Evolutionary conservation across 257 asterid genomes (phyloP).

Genomic region (Oldenlandia corymbosa): DNA sequence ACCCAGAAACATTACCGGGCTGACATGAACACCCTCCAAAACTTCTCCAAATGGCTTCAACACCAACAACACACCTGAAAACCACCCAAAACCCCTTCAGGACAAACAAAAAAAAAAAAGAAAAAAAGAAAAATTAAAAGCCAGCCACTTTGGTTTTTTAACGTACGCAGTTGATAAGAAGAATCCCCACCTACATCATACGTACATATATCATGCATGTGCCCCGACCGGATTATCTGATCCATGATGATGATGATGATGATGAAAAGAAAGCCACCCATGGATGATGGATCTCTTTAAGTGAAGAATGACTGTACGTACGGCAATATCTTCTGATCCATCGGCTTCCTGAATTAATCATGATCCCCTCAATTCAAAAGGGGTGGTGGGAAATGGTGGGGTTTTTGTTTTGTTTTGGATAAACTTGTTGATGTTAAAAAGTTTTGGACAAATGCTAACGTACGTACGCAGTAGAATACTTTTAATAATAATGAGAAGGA

Average conservation of each 20-base stretch:
- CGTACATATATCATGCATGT: background rate
- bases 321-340: too few relatives aligned
- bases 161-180: too few relatives aligned
- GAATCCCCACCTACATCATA: background rate
- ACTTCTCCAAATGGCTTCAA: constrained; percentile 61
- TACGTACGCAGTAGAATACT: too few relatives aligned
- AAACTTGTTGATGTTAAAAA: constrained; percentile 12
- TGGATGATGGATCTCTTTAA: too few relatives aligned
- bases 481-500: background rate
- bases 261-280: too few relatives aligned
- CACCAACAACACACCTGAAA: constrained; percentile 24
- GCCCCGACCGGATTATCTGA: background rate
- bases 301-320: too few relatives aligned
- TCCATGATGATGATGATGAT: background rate
- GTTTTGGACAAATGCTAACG: constrained; percentile 7
- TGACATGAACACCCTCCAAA: constrained; percentile 75
- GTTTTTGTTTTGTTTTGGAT: background rate
- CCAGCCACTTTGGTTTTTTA: too few relatives aligned
- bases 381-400: background rate
- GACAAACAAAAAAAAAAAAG: too few relatives aligned
- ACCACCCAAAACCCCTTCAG: too few relatives aligned
- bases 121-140: too few relatives aligned
- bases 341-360: too few relatives aligned
- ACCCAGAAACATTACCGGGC: constrained; percentile 93
- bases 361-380: background rate